Evolutionary conservation across 2,329 filamentous ascomycete genomes (phyloP).

Genomic region (Gnomoniopsis smithogilvyi): DNA sequence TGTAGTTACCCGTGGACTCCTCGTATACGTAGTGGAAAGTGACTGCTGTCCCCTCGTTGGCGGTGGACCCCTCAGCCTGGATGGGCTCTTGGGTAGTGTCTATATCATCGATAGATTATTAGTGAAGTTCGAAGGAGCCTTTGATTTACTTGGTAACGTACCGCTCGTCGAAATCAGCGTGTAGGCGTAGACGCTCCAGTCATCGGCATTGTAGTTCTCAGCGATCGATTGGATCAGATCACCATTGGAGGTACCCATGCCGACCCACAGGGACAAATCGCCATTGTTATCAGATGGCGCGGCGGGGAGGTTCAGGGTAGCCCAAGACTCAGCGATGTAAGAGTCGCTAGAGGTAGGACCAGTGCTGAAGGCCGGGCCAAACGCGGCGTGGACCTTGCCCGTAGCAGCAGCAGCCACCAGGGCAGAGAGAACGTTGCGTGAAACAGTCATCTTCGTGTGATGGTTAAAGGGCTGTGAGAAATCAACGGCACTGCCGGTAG

Average conservation of each 20-base stretch:
- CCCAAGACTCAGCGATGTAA: slow-evolving; percentile 40
- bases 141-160: slow-evolving; percentile 9
- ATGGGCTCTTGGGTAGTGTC: slow-evolving; percentile 30
- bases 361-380: slow-evolving; percentile 39
- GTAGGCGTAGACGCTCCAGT: slow-evolving; percentile 42
- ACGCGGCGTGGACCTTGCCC: slow-evolving; percentile 24
- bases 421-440: slow-evolving; percentile 10
- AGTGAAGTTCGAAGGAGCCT: neutral
- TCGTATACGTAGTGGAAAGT: slow-evolving; percentile 37
- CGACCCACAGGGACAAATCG: slow-evolving; percentile 42
- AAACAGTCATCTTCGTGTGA: slow-evolving; percentile 5
- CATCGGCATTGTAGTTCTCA: slow-evolving; percentile 27
- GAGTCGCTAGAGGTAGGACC: slow-evolving; percentile 36
- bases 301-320: slow-evolving; percentile 39
- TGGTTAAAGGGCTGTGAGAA: neutral
- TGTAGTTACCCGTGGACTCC: slow-evolving; percentile 36
- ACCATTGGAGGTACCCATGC: slow-evolving; percentile 44
- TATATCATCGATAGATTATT: slow-evolving; percentile 10
- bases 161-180: slow-evolving; percentile 34
- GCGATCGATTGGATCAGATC: slow-evolving; percentile 45
- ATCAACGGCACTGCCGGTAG: slow-evolving; percentile 13
- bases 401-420: slow-evolving; percentile 19
- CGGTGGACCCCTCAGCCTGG: slow-evolving; percentile 27
- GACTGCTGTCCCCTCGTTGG: slow-evolving; percentile 28
- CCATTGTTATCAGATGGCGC: slow-evolving; percentile 33